These are phyloP conservation scores for Durio zibethinus DNA, from an alignment of 345 rosid genomes.

Conservation along the genomic window DNA sequence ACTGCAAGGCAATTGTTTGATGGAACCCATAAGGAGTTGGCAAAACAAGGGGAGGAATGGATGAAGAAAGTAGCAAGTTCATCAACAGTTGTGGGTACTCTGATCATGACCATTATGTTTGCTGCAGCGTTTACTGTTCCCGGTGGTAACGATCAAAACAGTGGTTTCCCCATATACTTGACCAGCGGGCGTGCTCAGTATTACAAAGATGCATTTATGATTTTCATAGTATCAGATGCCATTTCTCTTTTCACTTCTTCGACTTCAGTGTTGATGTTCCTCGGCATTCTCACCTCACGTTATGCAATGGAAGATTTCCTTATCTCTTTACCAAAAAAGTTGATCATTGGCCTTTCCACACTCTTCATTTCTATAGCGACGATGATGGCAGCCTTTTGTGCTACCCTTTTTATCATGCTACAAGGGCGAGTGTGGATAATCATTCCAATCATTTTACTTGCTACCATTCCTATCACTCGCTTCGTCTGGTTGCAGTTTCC, in stretches of 20 bases:
- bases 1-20: not conserved
- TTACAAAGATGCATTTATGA: not conserved
- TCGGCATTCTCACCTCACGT: slow-evolving; percentile 22
- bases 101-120: not conserved
- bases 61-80: not conserved
- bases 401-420: not conserved
- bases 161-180: slow-evolving; percentile 1
- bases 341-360: slow-evolving; percentile 12
- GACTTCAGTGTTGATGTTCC: slow-evolving; percentile 25
- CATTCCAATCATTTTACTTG: slow-evolving; percentile 7
- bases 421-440: not conserved
- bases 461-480: slow-evolving; percentile 10
- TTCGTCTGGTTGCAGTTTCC: slow-evolving; percentile 19
- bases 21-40: not conserved
- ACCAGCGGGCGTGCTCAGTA: no score
- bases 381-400: slow-evolving; percentile 26
- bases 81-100: not conserved
- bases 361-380: slow-evolving; percentile 16
- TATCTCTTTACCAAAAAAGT: slow-evolving; percentile 16
- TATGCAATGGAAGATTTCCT: slow-evolving; percentile 29
- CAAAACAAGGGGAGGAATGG: not conserved
- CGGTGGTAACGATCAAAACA: not conserved
- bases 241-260: slow-evolving; percentile 16
- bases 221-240: slow-evolving; percentile 19
- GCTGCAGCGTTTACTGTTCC: not conserved